Percentiles rank a stretch among this genome's conserved stretches.
These are phyloP conservation scores for Malus sieversii DNA, from an alignment of 306 rosid species.

Conservation along the genomic window DNA sequence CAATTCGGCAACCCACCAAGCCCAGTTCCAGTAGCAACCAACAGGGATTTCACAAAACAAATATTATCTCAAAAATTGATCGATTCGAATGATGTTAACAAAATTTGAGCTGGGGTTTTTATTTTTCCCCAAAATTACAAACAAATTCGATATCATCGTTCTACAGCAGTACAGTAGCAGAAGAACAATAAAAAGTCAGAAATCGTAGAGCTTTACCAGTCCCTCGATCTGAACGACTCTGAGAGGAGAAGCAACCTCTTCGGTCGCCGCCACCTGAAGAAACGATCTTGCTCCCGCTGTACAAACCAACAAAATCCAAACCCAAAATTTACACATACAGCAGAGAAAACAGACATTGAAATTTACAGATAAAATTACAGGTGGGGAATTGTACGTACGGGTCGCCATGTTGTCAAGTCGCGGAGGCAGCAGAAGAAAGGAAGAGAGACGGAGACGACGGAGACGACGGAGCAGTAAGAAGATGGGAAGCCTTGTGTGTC, in stretches of 20 bases:
- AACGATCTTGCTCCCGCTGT: constrained; percentile 70
- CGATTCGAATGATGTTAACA: neutral
- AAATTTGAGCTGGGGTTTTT: neutral
- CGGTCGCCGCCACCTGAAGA: constrained; percentile 82
- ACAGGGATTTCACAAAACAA: neutral
- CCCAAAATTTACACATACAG: neutral
- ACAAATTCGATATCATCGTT: neutral
- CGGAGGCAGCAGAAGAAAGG: neutral
- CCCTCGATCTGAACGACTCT: constrained; percentile 95
- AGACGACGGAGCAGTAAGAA: neutral
- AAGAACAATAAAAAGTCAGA: neutral
- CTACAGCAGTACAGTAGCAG: neutral
- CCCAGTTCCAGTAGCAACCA: neutral
- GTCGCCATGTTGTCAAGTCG: constrained; percentile 11
- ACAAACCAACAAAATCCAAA: constrained; percentile 3
- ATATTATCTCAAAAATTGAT: neutral
- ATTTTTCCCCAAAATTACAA: neutral
- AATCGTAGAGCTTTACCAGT: constrained; percentile 35
- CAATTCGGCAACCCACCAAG: neutral
- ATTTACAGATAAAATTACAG: neutral
- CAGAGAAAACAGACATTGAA: neutral
- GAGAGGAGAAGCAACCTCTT: constrained; percentile 82
- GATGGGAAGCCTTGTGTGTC: neutral
- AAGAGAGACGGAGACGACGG: neutral
- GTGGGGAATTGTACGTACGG: neutral